Base-by-base conservation (phyloP, 2,329 filamentous ascomycete species). In the Trichoderma aggressivum region DNA sequence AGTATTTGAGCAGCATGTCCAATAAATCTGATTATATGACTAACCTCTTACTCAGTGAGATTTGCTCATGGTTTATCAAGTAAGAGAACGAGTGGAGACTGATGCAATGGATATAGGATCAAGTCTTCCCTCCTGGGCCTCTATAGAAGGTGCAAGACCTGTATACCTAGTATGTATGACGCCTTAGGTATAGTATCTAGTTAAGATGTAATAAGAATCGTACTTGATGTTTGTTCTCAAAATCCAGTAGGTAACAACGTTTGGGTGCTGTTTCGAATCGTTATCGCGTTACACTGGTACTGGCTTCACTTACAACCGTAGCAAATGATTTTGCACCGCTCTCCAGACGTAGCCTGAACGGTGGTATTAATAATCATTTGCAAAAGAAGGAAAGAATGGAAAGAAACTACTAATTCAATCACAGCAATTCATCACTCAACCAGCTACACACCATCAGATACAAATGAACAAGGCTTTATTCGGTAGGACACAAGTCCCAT, bases 381-480 rank as follows among this genome's bases (percentile, higher is more conserved):
- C 36, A 43, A 43, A 43, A 18, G 34, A 16, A 36, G 16, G 4
- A 7, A 43, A 43, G 36, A 43, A 10, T 8, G 16, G 18, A 36
- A 14, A n/a, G 18, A 43, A n/a, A 43, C 1, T 3, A 10, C 36
- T 16, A 18, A 18, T 3, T 18, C 21, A 34, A 18, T 65, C 30
- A 28, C 16, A 65, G 11, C 3, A 39, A 34, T 2, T 50, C 36
- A 32, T 28, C 21, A 63, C 3, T 34, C 11, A 11, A 53, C 11
- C 5, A n/a, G 1, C n/a, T 5, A 6, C n/a, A 64, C 26, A 50
- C 12, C 1, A 28, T 32, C 36, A 30, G 10, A 14, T 24, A 60
- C 36, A 59, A 60, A 68, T 43, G 43, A 68, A 68, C 36, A 58
- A 68, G 65, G 34, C 55, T 59, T 43, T 59, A 68, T 68, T 53